Base-by-base conservation (phyloP, 495 filamentous ascomycete species). In the Talaromyces wortmannii region DNA sequence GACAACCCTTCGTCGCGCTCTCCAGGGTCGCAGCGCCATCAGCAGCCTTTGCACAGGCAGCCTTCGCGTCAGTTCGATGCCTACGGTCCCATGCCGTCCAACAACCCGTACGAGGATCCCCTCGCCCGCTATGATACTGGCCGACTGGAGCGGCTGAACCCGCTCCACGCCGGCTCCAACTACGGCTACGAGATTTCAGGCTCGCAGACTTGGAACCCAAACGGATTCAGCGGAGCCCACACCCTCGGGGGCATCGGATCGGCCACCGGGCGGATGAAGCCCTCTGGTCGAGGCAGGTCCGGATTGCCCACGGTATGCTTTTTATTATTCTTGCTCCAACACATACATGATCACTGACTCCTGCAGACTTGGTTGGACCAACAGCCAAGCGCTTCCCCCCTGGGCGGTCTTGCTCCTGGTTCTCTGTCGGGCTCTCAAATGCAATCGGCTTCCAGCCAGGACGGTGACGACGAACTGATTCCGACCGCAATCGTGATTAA, bases 401-500 rank as follows among this genome's bases (percentile, higher is more conserved):
- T 83, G 46, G 70, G 76, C 23, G 78, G 75, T 55, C 62, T 83
- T 50, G 81, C 78, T 45, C 77, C 77, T 56, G 72, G 75, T 36
- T 68, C 77, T 11, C 69, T 83, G 30, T 76, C 77, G 43, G 67
- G 69, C 58, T 71, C 69, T 31, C 76, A 76, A 10, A 77, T 85
- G 68, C 72, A 75, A 56, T 61, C 78, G 48, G 70, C 76, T 16
- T 74, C 78, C 48, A 69, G 69, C 31, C 76, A 80, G 10, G 83
- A 86, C 36, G 70, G 69, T 15, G 87, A 85, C 57, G 90, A 88
- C 56, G 92, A 97, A 72, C 79, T 98, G 57, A 98, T 98, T 56
- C 94, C 94, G 13, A 98, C 94, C 3, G 94, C 94, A 33, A 97
- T 98, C 59, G 94, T 98, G 49, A 97, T 98, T 75, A 98, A 98